These are phyloP conservation scores for Trypanosoma scelopori DNA, from an alignment of 208 protist species.

Conservation along the genomic window DNA sequence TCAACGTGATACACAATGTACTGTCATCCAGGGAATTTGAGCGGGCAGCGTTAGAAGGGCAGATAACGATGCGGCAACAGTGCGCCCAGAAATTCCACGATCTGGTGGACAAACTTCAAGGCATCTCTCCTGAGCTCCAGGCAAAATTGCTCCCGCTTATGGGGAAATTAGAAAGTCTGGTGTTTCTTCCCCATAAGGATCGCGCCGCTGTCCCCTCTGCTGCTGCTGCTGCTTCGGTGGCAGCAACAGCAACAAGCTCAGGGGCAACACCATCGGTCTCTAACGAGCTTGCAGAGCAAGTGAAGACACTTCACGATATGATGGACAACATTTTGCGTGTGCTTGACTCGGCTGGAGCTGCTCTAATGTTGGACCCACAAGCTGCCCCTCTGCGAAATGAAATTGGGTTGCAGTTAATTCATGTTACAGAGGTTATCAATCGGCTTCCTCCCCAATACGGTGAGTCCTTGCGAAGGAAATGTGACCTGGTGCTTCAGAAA, in stretches of 20 bases:
- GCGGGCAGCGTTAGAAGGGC: not conserved
- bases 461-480: conserved; percentile 46
- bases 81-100: conserved; percentile 1
- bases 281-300: conserved; percentile 8
- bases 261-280: not conserved
- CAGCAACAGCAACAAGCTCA: not conserved
- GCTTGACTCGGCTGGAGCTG: conserved; percentile 38
- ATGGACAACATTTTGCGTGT: conserved; percentile 59
- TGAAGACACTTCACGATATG: conserved; percentile 58
- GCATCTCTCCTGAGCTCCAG: not conserved
- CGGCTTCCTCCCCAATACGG: conserved; percentile 44
- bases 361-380: conserved; percentile 27
- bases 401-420: conserved; percentile 46
- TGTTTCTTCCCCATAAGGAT: not conserved
- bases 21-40: not conserved
- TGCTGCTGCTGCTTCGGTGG: too few species aligned
- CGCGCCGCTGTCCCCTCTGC: too few species aligned
- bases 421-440: conserved; percentile 34
- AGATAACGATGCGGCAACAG: not conserved
- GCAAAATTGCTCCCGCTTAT: conserved; percentile 3
- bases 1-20: conserved; percentile 13
- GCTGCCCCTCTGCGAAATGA: conserved; percentile 32
- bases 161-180: conserved; percentile 10
- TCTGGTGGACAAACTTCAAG: conserved; percentile 2
- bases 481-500: conserved; percentile 29